Evolutionary conservation across 441 rosid species (phyloP).

Genomic region (Pelargonium australe): DNA sequence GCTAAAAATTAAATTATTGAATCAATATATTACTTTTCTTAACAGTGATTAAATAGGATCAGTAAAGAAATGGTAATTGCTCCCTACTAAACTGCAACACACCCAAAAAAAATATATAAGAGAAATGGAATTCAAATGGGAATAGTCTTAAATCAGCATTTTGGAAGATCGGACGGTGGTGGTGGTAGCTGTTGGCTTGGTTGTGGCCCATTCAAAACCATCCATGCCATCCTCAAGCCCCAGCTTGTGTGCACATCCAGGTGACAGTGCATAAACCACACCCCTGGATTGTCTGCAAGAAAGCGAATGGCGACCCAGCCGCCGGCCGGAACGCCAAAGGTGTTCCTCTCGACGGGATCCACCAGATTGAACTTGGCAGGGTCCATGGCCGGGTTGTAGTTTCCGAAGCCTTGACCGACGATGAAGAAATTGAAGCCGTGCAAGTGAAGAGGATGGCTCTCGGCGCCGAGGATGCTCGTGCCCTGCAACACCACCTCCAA

Average conservation of each 20-base stretch:
- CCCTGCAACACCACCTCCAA: slow-evolving; percentile 57
- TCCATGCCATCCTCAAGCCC: slow-evolving; percentile 50
- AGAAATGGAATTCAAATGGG: too few species aligned
- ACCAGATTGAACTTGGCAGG: slow-evolving; percentile 45
- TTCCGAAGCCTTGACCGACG: slow-evolving; percentile 49
- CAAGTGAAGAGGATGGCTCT: slow-evolving; percentile 27
- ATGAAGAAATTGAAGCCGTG: slow-evolving; percentile 62
- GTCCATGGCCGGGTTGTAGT: slow-evolving; percentile 43
- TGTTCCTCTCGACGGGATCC: slow-evolving; percentile 56
- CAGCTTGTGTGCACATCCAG: slow-evolving; percentile 40
- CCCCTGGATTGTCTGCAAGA: slow-evolving; percentile 57
- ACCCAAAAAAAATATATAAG: too few species aligned
- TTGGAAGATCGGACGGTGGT: too few species aligned
- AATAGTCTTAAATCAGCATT: too few species aligned
- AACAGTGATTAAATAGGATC: too few species aligned
- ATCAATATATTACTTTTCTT: too few species aligned
- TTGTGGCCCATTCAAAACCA: slow-evolving; percentile 39
- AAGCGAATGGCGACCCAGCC: slow-evolving; percentile 65
- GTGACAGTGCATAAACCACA: slow-evolving; percentile 5
- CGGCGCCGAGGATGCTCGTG: slow-evolving; percentile 33
- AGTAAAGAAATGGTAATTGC: too few species aligned
- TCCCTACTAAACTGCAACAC: too few species aligned
- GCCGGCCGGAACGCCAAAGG: slow-evolving; percentile 56
- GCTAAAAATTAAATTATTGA: too few species aligned
- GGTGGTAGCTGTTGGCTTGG: too few species aligned